Conservation (phyloP, 2,329 filamentous ascomycete species). For the Cercospora brassicicola region DNA sequence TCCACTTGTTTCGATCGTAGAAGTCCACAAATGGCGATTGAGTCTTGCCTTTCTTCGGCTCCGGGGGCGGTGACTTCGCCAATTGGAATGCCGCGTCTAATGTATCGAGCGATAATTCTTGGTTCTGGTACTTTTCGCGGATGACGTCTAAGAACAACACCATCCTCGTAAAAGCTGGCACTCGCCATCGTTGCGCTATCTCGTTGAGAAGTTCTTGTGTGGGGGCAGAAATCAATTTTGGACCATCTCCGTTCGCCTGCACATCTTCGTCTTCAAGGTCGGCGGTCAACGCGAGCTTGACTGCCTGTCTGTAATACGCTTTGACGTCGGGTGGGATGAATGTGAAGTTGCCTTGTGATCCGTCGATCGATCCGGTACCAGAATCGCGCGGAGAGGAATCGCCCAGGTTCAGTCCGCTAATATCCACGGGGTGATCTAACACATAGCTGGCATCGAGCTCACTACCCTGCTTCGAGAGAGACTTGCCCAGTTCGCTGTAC, state of each 20-base stretch:
- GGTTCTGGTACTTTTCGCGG: constrained; percentile 78
- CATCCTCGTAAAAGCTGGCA: constrained; percentile 77
- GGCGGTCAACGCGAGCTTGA: constrained; percentile 70
- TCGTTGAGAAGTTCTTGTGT: constrained; percentile 83
- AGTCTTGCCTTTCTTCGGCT: constrained; percentile 51
- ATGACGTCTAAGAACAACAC: constrained; percentile 83
- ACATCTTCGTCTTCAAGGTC: constrained; percentile 59
- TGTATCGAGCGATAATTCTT: constrained; percentile 76
- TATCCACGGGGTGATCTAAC: constrained; percentile 67
- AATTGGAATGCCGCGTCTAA: constrained; percentile 81
- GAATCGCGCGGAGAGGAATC: constrained; percentile 47
- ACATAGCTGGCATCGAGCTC: constrained; percentile 52
- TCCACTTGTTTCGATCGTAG: constrained; percentile 54
- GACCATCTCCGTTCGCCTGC: constrained; percentile 52
- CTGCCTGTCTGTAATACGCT: constrained; percentile 76
- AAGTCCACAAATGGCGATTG: constrained; percentile 50
- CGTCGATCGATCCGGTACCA: constrained; percentile 35
- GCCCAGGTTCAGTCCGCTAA: constrained; percentile 64
- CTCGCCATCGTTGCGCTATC: constrained; percentile 81
- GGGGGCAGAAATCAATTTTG: constrained; percentile 66
- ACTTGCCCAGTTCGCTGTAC: constrained; percentile 48
- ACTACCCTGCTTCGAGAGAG: constrained; percentile 47
- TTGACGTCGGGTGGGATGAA: constrained; percentile 86
- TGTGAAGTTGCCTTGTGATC: constrained; percentile 60
- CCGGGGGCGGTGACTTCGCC: constrained; percentile 66